Percentiles rank a stretch among this genome's conserved stretches.
These are phyloP conservation scores for Flaveria trinervia DNA, from an alignment of 129 eudicot genomes.

Conservation along the genomic window DNA sequence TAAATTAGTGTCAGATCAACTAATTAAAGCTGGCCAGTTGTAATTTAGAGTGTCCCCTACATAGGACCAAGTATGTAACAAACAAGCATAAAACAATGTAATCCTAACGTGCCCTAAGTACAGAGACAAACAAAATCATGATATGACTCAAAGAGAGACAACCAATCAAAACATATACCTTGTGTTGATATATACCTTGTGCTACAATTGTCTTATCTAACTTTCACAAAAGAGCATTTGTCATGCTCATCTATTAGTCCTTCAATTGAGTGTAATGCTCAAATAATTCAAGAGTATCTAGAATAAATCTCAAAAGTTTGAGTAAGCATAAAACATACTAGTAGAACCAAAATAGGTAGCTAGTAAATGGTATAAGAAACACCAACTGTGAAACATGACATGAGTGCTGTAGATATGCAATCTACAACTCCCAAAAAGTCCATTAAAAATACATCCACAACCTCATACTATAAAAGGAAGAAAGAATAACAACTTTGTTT, in stretches of 20 bases:
- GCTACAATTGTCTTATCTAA: background rate
- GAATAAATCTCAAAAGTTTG: slow-evolving; percentile 2
- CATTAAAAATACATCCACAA: background rate
- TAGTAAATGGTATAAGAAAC: slow-evolving; percentile 9
- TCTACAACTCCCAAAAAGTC: background rate
- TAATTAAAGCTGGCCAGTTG: background rate
- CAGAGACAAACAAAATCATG: slow-evolving; percentile 3
- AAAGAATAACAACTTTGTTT: background rate
- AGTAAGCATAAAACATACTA: background rate
- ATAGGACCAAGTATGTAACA: background rate
- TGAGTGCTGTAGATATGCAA: background rate
- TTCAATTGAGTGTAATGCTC: background rate
- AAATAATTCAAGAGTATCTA: background rate
- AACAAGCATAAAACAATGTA: slow-evolving; percentile 12
- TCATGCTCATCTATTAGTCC: slow-evolving; percentile 15
- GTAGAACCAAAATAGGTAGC: slow-evolving; percentile 9
- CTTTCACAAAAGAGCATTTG: slow-evolving; percentile 4
- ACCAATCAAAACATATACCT: background rate
- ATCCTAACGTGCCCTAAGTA: slow-evolving; percentile 11
- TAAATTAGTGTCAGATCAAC: background rate
- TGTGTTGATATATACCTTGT: background rate
- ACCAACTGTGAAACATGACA: background rate
- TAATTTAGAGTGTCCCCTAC: background rate
- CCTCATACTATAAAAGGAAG: background rate
- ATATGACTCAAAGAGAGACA: background rate